Conservation (phyloP, 345 rosid genomes). For the Bruguiera parviflora region DNA sequence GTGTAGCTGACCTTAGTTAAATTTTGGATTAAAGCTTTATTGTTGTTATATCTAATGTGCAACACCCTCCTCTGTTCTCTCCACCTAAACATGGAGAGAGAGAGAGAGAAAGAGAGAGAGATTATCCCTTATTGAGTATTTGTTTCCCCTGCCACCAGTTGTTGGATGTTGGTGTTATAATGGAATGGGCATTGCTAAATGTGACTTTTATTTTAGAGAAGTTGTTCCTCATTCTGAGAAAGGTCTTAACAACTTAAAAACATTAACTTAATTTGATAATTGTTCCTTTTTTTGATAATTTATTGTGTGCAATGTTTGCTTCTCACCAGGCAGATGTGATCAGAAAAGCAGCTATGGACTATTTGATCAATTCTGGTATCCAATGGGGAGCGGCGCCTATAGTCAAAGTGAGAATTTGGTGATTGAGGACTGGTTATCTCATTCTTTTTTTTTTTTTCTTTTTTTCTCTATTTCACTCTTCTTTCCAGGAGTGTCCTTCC, state of each 20-base stretch:
- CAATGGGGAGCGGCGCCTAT: conserved; percentile 95
- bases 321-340: conserved; percentile 72
- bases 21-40: too few relatives aligned
- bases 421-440: conserved; percentile 6
- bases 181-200: too few relatives aligned
- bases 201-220: too few relatives aligned
- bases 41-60: too few relatives aligned
- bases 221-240: too few relatives aligned
- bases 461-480: not conserved
- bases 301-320: conserved; percentile 5
- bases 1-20: too few relatives aligned
- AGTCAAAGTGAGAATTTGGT: conserved; percentile 61
- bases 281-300: conserved; percentile 7
- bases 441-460: not conserved
- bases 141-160: too few relatives aligned
- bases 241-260: not conserved
- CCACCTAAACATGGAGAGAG: too few relatives aligned
- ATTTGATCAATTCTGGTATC: conserved; percentile 80
- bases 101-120: too few relatives aligned
- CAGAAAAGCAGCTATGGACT: conserved; percentile 75
- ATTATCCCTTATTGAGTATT: too few relatives aligned
- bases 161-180: too few relatives aligned
- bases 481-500: not conserved
- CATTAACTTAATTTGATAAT: not conserved
- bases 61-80: too few relatives aligned